Base-by-base conservation (phyloP, 768 basidiomycete genomes). In the Lentinus tigrinus region DNA sequence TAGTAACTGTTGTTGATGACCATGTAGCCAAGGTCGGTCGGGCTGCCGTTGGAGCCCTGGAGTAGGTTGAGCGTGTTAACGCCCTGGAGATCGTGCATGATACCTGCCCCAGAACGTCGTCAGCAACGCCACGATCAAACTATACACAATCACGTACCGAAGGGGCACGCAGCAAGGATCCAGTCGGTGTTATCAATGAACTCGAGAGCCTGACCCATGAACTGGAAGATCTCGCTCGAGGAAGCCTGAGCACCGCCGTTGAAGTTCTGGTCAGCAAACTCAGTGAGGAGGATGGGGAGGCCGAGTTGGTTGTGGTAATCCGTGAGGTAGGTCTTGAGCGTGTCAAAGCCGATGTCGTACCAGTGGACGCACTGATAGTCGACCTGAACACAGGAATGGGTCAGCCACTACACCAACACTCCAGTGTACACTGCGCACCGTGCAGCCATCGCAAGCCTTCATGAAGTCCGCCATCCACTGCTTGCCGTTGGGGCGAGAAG, bases 181-280 rank as follows among this genome's bases (percentile, higher is more conserved):
- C 67, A 82, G 16, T 55, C 10, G 1, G 78, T 75, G 19, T 54
- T 60, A 42, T 88, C 77, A 71, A 86, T 73, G 60, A 73, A 88
- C 11, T 26, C 43, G 31, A 76, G 76, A 1, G 79, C 74, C 7
- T 65, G 70, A 17, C 50, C 54, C 73, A 85, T 80, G 74, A 88
- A 89, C 23, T 59, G 52, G 62, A 66, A 76, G 52, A 85, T 77
- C 34, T 85, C 72, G 21, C 64, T 68, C 27, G 57, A 56, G 59
- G 47, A 57, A 53, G 79, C 79, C 61, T 81, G 81, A 1, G 68
- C 59, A 19, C 75, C 77, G 2, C 57, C 62, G 11, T 77, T 77
- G 62, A 85, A 91, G 74, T 86, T 77, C 83, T 89, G 76, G 74
- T 83, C 85, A 59, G 89, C 90, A 64, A 82, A 85, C 67, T 94